Base-by-base conservation (phyloP, 768 basidiomycete genomes). In the Dioszegia aurantiaca region DNA sequence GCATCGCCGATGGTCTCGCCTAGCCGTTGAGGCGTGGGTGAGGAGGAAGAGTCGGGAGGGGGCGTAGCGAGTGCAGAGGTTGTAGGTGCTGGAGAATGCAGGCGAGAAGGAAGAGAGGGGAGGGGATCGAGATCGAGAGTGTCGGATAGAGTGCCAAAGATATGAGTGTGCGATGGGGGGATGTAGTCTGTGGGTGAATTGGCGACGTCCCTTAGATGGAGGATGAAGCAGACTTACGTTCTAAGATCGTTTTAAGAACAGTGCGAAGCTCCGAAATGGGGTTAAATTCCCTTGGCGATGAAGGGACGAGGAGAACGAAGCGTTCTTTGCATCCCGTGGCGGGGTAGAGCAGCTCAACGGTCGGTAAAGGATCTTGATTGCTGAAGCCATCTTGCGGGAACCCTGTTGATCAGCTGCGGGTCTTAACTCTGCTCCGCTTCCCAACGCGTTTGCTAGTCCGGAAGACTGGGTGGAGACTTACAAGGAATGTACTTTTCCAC, bases 301-400 rank as follows among this genome's bases (percentile, higher is more conserved):
- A 69, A 23, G 73, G 68, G 0, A 49, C 60, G 31, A 74, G 65
- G 26, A 74, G 55, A 5, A 65, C 49, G 37, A 72, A 74, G 24
- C 69, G 60, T 44, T 77, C 75, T n/a, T 54, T 56, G 58, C 70
- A 77, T 3, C 70, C 73, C 21, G 30, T n/a, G 11, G 71, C 68
- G 14, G 75, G 75, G 44, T 77, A 73, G 9, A 62, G 58, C 23
- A 76, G 59, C 24, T 74, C 68, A 0, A 74, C 71, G 19, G 39
- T 56, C 17, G 73, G 75, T n/a, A 66, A 33, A 11, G 60, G 44
- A 12, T 72, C 70, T 14, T 55, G 54, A 16, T 71, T 67, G 44
- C 65, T 68, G 33, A 73, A 73, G 16, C 70, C 72, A 11, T 60
- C 62, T 61, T 76, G 74, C 21, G 65, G 68, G 53, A 73, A 73